Evolutionary conservation across 768 basidiomycete species (phyloP).

Genomic region (Leucosporidium scottii): DNA sequence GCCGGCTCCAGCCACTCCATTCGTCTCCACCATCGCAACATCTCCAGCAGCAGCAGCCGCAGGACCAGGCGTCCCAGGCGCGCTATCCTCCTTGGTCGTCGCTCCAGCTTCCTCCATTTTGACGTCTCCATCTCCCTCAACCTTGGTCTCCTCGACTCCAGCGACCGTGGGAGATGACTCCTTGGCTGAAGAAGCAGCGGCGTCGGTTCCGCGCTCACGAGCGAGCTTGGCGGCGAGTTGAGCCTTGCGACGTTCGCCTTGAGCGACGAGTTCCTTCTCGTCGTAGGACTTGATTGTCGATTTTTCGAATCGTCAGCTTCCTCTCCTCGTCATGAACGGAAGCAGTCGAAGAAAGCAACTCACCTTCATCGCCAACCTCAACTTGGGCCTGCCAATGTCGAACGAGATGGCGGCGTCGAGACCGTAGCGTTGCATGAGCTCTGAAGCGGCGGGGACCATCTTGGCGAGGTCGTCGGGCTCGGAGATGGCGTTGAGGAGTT

Average conservation of each 20-base stretch:
- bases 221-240: slow-evolving; percentile 2
- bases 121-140: too few relatives aligned
- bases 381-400: slow-evolving; percentile 74
- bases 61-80: too few relatives aligned
- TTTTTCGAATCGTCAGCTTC: too few relatives aligned
- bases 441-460: slow-evolving; percentile 65
- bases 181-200: background rate
- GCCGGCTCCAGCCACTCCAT: background rate
- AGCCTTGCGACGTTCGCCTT: background rate
- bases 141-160: too few relatives aligned
- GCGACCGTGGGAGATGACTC: too few relatives aligned
- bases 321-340: too few relatives aligned
- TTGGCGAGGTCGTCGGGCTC: slow-evolving; percentile 63
- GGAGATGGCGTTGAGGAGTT: slow-evolving; percentile 66
- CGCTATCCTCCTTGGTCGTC: too few relatives aligned
- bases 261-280: background rate
- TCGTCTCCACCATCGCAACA: too few relatives aligned
- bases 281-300: too few relatives aligned
- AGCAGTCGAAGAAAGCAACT: background rate
- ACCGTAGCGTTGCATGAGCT: slow-evolving; percentile 67
- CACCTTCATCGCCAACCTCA: slow-evolving; percentile 33
- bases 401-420: slow-evolving; percentile 82
- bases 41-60: too few relatives aligned
- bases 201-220: slow-evolving; percentile 2
- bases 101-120: too few relatives aligned